Evolutionary conservation across 495 filamentous ascomycete genomes (phyloP).

Genomic region (Podospora anserina): DNA sequence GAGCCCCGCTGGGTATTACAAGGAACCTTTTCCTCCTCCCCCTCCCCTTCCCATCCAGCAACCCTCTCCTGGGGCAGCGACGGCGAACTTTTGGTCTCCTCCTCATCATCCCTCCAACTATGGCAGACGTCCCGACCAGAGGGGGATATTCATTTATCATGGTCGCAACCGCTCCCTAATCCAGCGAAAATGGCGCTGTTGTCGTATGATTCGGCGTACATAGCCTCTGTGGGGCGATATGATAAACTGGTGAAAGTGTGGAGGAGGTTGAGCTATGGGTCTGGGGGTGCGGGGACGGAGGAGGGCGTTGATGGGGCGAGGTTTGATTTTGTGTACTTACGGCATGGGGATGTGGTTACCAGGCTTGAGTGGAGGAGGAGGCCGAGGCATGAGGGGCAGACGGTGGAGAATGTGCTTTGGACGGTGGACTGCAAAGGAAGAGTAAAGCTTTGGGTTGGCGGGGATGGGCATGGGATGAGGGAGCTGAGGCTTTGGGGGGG

Average conservation of each 20-base stretch:
- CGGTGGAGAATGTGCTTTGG: slow-evolving; percentile 85
- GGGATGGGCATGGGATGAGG: slow-evolving; percentile 68
- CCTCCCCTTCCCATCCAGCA: slow-evolving; percentile 34
- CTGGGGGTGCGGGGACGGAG: slow-evolving; percentile 17
- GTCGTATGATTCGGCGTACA: slow-evolving; percentile 79
- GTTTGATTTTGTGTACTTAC: slow-evolving; percentile 87
- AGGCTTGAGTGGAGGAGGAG: slow-evolving; percentile 74
- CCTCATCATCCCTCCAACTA: slow-evolving; percentile 60
- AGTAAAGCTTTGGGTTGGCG: slow-evolving; percentile 78
- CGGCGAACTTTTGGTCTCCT: slow-evolving; percentile 73
- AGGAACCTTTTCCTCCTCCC: slow-evolving; percentile 37
- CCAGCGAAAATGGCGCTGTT: slow-evolving; percentile 73
- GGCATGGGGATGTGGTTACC: slow-evolving; percentile 76
- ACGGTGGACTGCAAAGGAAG: slow-evolving; percentile 84
- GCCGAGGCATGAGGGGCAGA: slow-evolving; percentile 71
- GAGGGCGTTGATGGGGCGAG: slow-evolving; percentile 59
- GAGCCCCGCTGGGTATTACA: slow-evolving; percentile 55
- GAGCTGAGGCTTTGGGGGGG: slow-evolving; percentile 76
- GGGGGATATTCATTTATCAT: slow-evolving; percentile 48
- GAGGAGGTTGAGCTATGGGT: slow-evolving; percentile 81
- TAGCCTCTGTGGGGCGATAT: slow-evolving; percentile 75
- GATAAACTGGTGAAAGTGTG: slow-evolving; percentile 91
- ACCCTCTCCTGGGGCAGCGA: slow-evolving; percentile 76
- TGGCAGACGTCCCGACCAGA: slow-evolving; percentile 52
- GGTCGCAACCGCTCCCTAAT: slow-evolving; percentile 70